Base-by-base conservation (phyloP, 1,284 basidiomycete genomes). In the Filobasidium uniguttulatum region DNA sequence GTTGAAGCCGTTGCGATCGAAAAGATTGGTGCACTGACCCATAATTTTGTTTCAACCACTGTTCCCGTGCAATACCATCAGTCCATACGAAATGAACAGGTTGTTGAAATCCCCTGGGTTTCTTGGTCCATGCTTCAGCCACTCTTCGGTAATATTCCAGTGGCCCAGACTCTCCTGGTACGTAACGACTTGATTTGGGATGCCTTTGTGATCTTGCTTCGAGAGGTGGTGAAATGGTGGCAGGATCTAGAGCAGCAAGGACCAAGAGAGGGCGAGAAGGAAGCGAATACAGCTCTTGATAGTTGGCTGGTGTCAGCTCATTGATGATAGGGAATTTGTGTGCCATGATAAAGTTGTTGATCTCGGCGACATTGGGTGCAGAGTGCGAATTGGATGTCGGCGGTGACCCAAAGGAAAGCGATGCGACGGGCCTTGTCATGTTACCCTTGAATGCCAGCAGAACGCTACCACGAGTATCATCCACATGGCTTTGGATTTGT, bases 11-110 rank as follows among this genome's bases (percentile, higher is more conserved):
- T 36, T n/a, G 12, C 25, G 19, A 44, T 44, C 53, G n/a, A 50
- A 12, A 5, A 17, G 14, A 17, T 31, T 31, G 26, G n/a, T 25
- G 22, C 4, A 57, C 63, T 45, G 48, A 65, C 65, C 81, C 80
- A 65, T 91, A 93, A 77, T 86, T 87, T 57, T 79, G 80, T 73
- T 83, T 86, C 67, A 91, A 71, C 87, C 87, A 93, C 48, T 76
- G 80, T 17, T 68, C 73, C 87, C 88, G 91, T 62, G 74, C 76
- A 22, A 78, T 78, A 0, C 72, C 76, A 60, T 93, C 84, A 76
- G 91, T 88, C 79, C 81, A 85, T 7, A 81, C 76, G 67, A 90
- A 93, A 47, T 88, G 76, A 0, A 91, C 81, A 14, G 81, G 77
- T 43, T 78, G 71, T 8, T 65, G 70, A 37, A 63, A 64, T 26